Percentiles rank a stretch among this genome's conserved stretches.
Conservation (phyloP, 1,139 yeast species). For the Keqinozyma sinolaborantium region DNA sequence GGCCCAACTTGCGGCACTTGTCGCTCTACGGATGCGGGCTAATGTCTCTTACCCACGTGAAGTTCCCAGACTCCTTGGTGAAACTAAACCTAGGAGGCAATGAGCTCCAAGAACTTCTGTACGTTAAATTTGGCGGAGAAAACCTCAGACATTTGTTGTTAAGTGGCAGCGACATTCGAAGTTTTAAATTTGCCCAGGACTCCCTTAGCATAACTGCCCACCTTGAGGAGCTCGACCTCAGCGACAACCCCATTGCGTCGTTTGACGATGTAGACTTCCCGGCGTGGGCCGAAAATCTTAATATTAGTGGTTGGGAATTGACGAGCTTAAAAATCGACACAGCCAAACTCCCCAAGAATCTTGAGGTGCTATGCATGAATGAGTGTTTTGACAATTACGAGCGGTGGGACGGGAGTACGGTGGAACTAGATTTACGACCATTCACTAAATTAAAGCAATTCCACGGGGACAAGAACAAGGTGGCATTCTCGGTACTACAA, state of each 20-base stretch:
- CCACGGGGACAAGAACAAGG: neutral
- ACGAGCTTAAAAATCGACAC: neutral
- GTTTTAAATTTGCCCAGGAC: slow-evolving; percentile 6
- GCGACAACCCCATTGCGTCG: slow-evolving; percentile 8
- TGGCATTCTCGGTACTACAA: neutral
- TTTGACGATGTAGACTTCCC: slow-evolving; percentile 6
- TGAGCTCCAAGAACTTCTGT: slow-evolving; percentile 14
- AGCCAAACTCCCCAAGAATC: neutral
- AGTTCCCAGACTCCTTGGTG: slow-evolving; percentile 15
- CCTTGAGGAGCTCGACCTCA: slow-evolving; percentile 11
- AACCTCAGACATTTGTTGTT: slow-evolving; percentile 12
- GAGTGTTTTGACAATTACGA: neutral
- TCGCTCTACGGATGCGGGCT: slow-evolving; percentile 21
- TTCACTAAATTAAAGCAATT: neutral
- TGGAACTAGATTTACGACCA: neutral
- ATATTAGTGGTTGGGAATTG: neutral
- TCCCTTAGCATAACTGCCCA: slow-evolving; percentile 6
- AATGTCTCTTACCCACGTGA: slow-evolving; percentile 13
- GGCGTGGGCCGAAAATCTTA: neutral
- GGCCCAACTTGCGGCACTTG: slow-evolving; percentile 13
- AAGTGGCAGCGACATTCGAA: slow-evolving; percentile 11
- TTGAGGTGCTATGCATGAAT: neutral
- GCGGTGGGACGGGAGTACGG: neutral
- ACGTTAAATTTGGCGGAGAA: slow-evolving; percentile 11
- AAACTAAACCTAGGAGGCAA: slow-evolving; percentile 15